Evolutionary conservation across 2,329 filamentous ascomycete genomes (phyloP).

Genomic region (Aspergillus pseudoviridinutans): DNA sequence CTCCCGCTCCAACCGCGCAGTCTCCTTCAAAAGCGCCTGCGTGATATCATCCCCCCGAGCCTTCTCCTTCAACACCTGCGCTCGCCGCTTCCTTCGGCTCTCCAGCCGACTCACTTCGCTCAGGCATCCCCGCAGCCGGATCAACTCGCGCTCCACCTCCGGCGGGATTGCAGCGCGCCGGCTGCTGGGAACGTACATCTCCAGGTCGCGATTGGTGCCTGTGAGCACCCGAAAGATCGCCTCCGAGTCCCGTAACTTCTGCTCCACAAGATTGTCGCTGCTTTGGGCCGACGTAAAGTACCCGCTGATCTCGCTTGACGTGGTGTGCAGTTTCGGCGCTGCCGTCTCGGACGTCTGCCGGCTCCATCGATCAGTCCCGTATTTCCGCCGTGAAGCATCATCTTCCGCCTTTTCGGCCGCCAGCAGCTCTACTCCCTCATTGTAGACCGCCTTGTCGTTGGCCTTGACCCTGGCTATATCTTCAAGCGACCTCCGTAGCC

Average conservation of each 20-base stretch:
- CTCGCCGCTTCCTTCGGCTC: conserved; percentile 71
- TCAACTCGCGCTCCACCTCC: conserved; percentile 73
- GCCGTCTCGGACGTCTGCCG: conserved; percentile 67
- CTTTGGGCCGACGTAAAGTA: conserved; percentile 73
- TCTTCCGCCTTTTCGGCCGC: conserved; percentile 81
- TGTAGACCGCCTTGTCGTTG: conserved; percentile 71
- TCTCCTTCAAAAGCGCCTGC: conserved; percentile 74
- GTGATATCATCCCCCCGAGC: conserved; percentile 83
- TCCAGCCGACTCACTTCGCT: conserved; percentile 85
- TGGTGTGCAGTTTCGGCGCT: conserved; percentile 67
- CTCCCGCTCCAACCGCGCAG: conserved; percentile 77
- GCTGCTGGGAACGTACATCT: conserved; percentile 86
- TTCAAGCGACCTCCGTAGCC: conserved; percentile 73
- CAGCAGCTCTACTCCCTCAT: conserved; percentile 76
- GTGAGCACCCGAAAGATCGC: conserved; percentile 70
- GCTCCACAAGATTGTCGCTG: conserved; percentile 67
- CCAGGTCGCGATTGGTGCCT: conserved; percentile 73
- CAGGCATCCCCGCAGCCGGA: conserved; percentile 70
- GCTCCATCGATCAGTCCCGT: conserved; percentile 82
- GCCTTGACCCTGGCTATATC: conserved; percentile 88
- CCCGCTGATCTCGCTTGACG: conserved; percentile 74
- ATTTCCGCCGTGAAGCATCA: conserved; percentile 66
- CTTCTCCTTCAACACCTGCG: conserved; percentile 74
- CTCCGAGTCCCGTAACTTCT: conserved; percentile 74
- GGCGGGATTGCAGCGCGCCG: conserved; percentile 74